Base-by-base conservation (phyloP, 1,139 yeast species). In the Taphrina flavorubra region DNA sequence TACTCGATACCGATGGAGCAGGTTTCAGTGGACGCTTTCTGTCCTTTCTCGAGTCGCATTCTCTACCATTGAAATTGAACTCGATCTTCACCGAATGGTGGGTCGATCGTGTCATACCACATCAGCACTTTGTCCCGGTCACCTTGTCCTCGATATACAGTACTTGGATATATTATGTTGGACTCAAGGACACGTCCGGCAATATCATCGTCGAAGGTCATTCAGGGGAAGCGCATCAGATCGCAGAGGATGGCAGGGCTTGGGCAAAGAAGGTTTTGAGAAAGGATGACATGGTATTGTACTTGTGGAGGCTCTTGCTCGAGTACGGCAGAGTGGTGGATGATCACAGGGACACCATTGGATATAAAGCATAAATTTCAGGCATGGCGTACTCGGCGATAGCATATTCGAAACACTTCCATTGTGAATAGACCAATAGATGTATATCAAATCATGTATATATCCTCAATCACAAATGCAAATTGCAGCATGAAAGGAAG, bases 281-380 rank as follows among this genome's bases (percentile, higher is more conserved):
- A 44, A 68, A 65, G 44, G 74, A 70, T 39, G 74, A 73, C 51
- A 72, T 73, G 73, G 44, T 66, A 44, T 49, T 72, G 18, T 73
- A 73, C 59, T 58, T 72, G 25, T 73, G 70, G 60, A 59, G 74
- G 18, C 56, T 73, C 14, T 66, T 73, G 62, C 56, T 73, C n/a
- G 74, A 73, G 51, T 73, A 73, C 51, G 74, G 72, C 11, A 63
- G 74, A 46, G 31, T 73, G 36, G 68, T 72, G 44, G 74, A 73
- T 31, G 74, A 73, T 59, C 66, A 71, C 37, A 59, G 74, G 46
- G 72, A 72, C 34, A 55, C 36, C 4, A 66, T 73, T 18, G 74
- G 74, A 11, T 39, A 39, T 53, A 31, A 20, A 20, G 53, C 31
- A 49, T 20, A 20, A 20, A 20, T 20, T 18, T 13, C 16, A n/a